phyloP scores from a whole-genome alignment of 306 rosid genomes.

The Fragaria nilgerrensis region DNA sequence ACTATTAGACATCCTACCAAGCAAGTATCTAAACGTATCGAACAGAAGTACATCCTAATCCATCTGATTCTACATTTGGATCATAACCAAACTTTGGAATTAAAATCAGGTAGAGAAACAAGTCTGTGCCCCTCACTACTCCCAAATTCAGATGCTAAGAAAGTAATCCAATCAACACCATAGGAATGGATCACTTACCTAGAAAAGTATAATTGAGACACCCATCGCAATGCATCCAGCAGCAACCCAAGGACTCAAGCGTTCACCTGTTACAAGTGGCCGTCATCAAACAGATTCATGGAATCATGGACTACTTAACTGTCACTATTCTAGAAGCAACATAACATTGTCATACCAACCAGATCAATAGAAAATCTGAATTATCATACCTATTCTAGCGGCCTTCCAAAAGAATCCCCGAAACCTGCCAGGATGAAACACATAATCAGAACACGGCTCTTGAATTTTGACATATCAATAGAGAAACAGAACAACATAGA shows the following conservation, averaged over 20 bases:
- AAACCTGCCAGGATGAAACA: constrained; percentile 28
- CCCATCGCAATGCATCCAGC: constrained; percentile 40
- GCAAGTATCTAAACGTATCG: background rate
- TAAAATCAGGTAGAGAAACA: background rate
- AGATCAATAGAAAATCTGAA: background rate
- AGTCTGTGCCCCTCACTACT: background rate
- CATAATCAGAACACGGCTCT: constrained; percentile 1
- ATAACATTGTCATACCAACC: background rate
- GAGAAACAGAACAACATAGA: background rate
- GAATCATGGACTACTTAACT: background rate
- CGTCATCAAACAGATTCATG: constrained; percentile 4
- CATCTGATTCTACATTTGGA: background rate
- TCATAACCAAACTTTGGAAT: background rate
- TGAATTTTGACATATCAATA: background rate
- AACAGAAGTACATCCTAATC: background rate
- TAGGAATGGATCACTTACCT: background rate
- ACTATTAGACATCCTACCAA: background rate
- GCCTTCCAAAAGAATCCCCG: constrained; percentile 44
- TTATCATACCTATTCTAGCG: constrained; percentile 35
- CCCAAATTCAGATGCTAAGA: background rate
- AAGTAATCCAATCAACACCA: background rate
- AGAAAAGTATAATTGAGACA: constrained; percentile 33
- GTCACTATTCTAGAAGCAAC: constrained; percentile 7
- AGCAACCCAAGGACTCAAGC: constrained; percentile 45
- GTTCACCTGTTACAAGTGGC: constrained; percentile 32